Evolutionary conservation across 2,329 filamentous ascomycete genomes (phyloP).

Genomic region (Colletotrichum graminicola): DNA sequence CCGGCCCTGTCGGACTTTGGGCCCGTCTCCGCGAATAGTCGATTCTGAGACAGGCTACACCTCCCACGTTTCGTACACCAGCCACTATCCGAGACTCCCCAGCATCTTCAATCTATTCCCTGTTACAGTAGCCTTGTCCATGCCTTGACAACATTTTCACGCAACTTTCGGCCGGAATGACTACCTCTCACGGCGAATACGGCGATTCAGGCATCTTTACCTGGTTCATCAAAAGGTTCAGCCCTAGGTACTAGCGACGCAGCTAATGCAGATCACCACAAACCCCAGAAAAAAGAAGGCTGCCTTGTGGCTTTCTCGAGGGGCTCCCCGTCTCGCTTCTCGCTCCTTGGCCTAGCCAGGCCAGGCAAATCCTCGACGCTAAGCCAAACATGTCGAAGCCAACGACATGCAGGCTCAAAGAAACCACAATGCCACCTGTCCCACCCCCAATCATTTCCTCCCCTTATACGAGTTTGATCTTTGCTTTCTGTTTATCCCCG

Average conservation of each 20-base stretch:
- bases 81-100: background rate
- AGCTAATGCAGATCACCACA: constrained; percentile 37
- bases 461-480: background rate
- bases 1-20: background rate
- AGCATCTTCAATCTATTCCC: background rate
- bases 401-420: constrained; percentile 26
- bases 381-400: constrained; percentile 36
- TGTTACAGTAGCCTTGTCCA: background rate
- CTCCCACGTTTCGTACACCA: background rate
- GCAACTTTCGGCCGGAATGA: background rate
- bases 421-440: constrained; percentile 31
- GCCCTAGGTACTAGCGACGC: constrained; percentile 28
- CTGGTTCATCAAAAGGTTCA: background rate
- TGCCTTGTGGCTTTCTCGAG: constrained; percentile 31
- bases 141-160: background rate
- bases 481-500: constrained; percentile 2
- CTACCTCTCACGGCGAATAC: constrained; percentile 8
- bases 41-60: background rate
- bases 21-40: background rate
- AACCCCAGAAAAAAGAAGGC: constrained; percentile 22
- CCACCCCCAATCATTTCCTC: constrained; percentile 3
- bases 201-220: background rate
- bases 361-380: constrained; percentile 18
- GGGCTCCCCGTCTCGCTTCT: background rate
- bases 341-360: constrained; percentile 12